phyloP scores from a whole-genome alignment of 129 eudicot species.

The Ambrosia artemisiifolia region DNA sequence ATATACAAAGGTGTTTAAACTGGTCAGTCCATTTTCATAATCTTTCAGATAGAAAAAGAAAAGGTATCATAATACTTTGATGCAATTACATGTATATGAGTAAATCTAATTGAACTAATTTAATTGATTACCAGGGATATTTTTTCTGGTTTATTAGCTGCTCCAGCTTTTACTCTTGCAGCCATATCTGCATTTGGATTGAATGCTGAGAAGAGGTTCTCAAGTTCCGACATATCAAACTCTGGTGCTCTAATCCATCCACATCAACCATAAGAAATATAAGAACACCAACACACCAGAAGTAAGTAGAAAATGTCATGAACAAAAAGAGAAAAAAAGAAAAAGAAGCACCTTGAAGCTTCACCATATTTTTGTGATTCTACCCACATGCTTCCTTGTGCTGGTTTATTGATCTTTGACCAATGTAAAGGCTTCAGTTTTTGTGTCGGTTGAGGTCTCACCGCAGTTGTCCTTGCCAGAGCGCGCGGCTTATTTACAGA shows the following conservation, averaged over 20 bases:
- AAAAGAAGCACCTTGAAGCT: slow-evolving; percentile 50
- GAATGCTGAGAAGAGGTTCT: slow-evolving; percentile 73
- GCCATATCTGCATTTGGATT: slow-evolving; percentile 42
- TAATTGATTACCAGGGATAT: slow-evolving; percentile 70
- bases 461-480: slow-evolving; percentile 45
- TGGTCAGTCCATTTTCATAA: slow-evolving; percentile 3
- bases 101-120: slow-evolving; percentile 4
- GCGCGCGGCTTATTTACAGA: slow-evolving; percentile 41
- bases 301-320: slow-evolving; percentile 9
- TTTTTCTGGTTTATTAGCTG: slow-evolving; percentile 63
- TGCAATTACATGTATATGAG: slow-evolving; percentile 1
- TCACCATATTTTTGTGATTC: slow-evolving; percentile 80
- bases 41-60: slow-evolving; percentile 4
- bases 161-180: slow-evolving; percentile 42
- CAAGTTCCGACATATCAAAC: slow-evolving; percentile 91
- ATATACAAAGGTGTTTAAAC: slow-evolving; percentile 7
- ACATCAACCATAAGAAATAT: slow-evolving; percentile 16
- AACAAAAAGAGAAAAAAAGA: not conserved
- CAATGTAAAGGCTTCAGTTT: slow-evolving; percentile 92
- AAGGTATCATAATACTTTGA: not conserved
- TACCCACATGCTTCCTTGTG: slow-evolving; percentile 96
- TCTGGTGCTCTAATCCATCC: slow-evolving; percentile 61
- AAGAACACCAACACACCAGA: not conserved
- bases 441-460: slow-evolving; percentile 47
- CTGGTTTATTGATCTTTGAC: slow-evolving; percentile 71